phyloP scores from a whole-genome alignment of 352 stramenopile genomes.

The Pythium chondricola region DNA sequence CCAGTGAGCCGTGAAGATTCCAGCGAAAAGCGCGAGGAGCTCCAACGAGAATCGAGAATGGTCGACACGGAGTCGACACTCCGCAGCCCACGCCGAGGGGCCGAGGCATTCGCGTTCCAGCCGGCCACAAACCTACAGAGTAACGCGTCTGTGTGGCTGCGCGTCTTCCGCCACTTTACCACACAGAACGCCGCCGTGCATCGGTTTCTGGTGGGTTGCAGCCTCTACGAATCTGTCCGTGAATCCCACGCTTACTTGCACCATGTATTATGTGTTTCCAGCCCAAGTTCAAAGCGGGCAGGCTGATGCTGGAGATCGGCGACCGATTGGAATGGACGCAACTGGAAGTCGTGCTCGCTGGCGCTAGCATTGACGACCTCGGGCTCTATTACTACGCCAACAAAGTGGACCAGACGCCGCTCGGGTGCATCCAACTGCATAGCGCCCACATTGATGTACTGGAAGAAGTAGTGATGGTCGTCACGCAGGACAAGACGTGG shows the following conservation, averaged over 20 bases:
- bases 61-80: not conserved
- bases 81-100: no score
- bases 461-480: constrained; percentile 73
- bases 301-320: constrained; percentile 53
- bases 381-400: constrained; percentile 64
- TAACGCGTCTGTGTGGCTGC: constrained; percentile 36
- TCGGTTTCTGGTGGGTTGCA: constrained; percentile 33
- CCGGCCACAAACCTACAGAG: constrained; percentile 5
- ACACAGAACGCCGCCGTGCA: constrained; percentile 21
- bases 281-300: constrained; percentile 57
- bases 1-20: no score
- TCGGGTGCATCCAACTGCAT: constrained; percentile 53
- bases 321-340: constrained; percentile 44
- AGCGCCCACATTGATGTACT: constrained; percentile 63
- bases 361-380: constrained; percentile 38
- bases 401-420: constrained; percentile 29
- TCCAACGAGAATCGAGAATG: no score
- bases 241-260: not conserved
- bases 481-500: constrained; percentile 73
- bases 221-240: no score
- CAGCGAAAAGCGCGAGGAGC: no score
- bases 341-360: constrained; percentile 61
- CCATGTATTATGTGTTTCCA: constrained; percentile 8
- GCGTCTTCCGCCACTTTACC: constrained; percentile 45
- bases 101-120: constrained; percentile 9